Evolutionary conservation across 208 protist species (phyloP).

Genomic region (Wallacemonas sp.): DNA sequence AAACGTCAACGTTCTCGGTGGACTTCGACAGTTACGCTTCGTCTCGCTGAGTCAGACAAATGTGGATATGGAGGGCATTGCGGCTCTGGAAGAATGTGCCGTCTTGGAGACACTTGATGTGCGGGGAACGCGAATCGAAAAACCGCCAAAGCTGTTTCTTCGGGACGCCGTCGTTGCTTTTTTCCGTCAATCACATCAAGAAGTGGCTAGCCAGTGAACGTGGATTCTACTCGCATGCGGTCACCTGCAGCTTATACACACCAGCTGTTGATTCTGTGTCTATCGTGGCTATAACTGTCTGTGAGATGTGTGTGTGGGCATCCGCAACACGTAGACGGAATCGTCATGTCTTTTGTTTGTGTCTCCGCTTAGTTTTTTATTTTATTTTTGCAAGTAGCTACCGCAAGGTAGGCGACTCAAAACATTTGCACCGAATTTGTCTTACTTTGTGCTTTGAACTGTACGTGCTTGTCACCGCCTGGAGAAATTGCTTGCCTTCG

Average conservation of each 20-base stretch:
- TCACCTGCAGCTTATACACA: not conserved
- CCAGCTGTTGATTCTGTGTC: no score
- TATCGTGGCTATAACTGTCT: no score
- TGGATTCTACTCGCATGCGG: not conserved
- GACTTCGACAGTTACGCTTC: conserved; percentile 27
- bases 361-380: no score
- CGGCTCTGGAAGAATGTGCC: conserved; percentile 30
- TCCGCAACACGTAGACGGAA: no score
- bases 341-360: no score
- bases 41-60: conserved; percentile 44
- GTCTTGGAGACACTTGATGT: conserved; percentile 46
- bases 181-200: conserved; percentile 26
- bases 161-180: conserved; percentile 40
- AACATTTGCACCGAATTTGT: no score
- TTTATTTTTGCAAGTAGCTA: no score
- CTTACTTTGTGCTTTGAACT: no score
- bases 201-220: not conserved
- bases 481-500: no score
- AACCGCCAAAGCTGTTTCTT: conserved; percentile 39
- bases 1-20: conserved; percentile 35
- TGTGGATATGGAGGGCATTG: conserved; percentile 36
- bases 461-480: no score
- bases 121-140: conserved; percentile 28
- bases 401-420: no score
- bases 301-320: no score